Base-by-base conservation (phyloP, 1,284 basidiomycete species). In the Hymenochaete sp. region DNA sequence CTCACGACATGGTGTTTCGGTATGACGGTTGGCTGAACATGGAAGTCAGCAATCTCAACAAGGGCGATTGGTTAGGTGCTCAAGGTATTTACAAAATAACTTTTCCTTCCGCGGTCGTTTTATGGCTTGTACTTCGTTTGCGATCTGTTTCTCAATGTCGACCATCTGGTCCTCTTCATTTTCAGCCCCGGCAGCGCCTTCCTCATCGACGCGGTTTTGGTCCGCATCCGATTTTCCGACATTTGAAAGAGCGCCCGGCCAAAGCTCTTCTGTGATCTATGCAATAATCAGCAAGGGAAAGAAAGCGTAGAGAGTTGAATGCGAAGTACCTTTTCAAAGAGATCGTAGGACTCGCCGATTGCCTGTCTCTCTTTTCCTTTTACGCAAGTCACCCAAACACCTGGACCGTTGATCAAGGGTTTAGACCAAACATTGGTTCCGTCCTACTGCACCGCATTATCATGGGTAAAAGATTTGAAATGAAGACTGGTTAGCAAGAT, bases 331-430 rank as follows among this genome's bases (percentile, higher is more conserved):
- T 72, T 73, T 52, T 86, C 82, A 48, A 90, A 84, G 9, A 90
- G 57, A 57, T 86, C 82, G 52, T 80, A 83, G 31, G 86, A 61
- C 57, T 90, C 87, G 26, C 77, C 75, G 3, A 85, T 72, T 0
- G 82, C 73, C 55, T 80, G 79, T 51, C 72, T 82, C 59, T 90
- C 86, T 56, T 82, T 89, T 16, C 86, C 85, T 59, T 82, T 83
- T 22, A 85, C 72, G 52, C 84, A 88, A 53, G 79, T 86, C 4
- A 77, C 79, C 86, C 86, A 89, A 13, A 89, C 65, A 18, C 85
- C 85, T 29, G 86, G 86, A 4, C 85, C 84, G 48, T 83, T 79
- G 45, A 89, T 73, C 14, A 66, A 62, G 11, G 39, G 48, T 31
- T 29, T 42, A 5, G 44, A 31, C 48, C 48, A 50, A 32, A 50